Evolutionary conservation across 2,329 filamentous ascomycete genomes (phyloP).

Genomic region (Hypoxylon sp.): DNA sequence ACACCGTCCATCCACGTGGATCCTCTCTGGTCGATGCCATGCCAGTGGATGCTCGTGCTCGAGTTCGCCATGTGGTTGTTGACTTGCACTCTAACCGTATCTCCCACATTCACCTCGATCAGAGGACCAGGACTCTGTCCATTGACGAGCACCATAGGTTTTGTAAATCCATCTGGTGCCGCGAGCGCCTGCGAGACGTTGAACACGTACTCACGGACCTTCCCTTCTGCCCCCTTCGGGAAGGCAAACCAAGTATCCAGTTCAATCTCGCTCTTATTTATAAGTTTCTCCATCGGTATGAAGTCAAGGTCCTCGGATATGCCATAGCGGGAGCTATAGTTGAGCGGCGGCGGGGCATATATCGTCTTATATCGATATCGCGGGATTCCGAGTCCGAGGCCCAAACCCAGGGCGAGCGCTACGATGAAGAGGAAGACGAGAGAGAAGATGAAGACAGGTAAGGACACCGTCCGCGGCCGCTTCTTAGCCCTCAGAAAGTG

Average conservation of each 20-base stretch:
- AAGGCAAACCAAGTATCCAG: conserved; percentile 50
- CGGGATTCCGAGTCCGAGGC: conserved; percentile 45
- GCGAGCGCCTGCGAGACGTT: conserved; percentile 54
- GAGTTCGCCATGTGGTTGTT: conserved; percentile 56
- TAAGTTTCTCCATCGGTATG: conserved; percentile 46
- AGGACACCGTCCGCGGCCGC: conserved; percentile 38
- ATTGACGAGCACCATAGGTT: conserved; percentile 59
- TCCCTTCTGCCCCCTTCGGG: background rate
- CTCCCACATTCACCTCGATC: conserved; percentile 62
- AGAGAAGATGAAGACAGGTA: conserved; percentile 44
- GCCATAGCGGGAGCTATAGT: conserved; percentile 46
- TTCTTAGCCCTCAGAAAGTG: conserved; percentile 26
- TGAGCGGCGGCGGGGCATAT: conserved; percentile 19
- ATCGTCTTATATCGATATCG: conserved; percentile 33
- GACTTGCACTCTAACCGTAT: conserved; percentile 60
- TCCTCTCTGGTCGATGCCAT: conserved; percentile 76
- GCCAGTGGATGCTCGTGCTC: conserved; percentile 75
- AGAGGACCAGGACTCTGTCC: conserved; percentile 61
- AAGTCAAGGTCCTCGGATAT: conserved; percentile 46
- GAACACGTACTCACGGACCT: conserved; percentile 54
- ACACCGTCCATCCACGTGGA: conserved; percentile 78
- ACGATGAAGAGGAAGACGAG: conserved; percentile 44
- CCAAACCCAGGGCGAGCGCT: conserved; percentile 45
- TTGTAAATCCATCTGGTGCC: conserved; percentile 56
- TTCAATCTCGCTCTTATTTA: conserved; percentile 52